These are phyloP conservation scores for Penicillium sp. DNA, from an alignment of 2,329 filamentous ascomycete genomes.

Conservation along the genomic window DNA sequence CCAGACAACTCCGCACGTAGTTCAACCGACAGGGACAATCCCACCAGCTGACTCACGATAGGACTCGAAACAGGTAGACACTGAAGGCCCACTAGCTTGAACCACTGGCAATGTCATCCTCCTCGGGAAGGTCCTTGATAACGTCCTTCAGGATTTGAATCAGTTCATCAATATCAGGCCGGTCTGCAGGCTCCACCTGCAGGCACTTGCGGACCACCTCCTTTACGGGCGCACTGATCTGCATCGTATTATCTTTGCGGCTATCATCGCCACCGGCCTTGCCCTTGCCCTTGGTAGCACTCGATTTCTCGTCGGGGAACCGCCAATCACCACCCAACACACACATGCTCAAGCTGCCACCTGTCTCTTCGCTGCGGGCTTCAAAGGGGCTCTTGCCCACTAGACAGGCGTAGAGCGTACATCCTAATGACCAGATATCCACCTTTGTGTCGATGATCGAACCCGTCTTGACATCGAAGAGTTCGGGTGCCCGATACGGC, in stretches of 20 bases:
- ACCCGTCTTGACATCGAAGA: slow-evolving; percentile 95
- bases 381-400: slow-evolving; percentile 97
- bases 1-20: too few species aligned
- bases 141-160: slow-evolving; percentile 69
- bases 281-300: slow-evolving; percentile 52
- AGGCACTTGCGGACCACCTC: slow-evolving; percentile 82
- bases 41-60: too few species aligned
- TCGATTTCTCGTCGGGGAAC: slow-evolving; percentile 75
- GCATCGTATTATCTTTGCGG: slow-evolving; percentile 35
- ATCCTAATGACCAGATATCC: slow-evolving; percentile 94
- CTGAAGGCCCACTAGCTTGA: too few species aligned
- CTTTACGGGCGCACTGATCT: slow-evolving; percentile 74
- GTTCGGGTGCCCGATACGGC: slow-evolving; percentile 93
- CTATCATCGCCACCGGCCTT: slow-evolving; percentile 30
- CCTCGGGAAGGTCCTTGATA: slow-evolving; percentile 58
- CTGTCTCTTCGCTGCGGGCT: slow-evolving; percentile 88
- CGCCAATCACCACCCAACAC: slow-evolving; percentile 94
- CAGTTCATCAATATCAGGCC: slow-evolving; percentile 78
- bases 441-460: slow-evolving; percentile 88
- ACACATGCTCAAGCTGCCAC: slow-evolving; percentile 83
- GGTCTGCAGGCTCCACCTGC: slow-evolving; percentile 72
- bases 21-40: too few species aligned
- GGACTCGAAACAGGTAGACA: too few species aligned
- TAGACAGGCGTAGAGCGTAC: slow-evolving; percentile 93
- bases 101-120: too few species aligned